Percentiles rank a stretch among this genome's conserved stretches.
Evolutionary conservation across 352 stramenopile genomes (phyloP).

Genomic region (Globisporangium camurandrum): DNA sequence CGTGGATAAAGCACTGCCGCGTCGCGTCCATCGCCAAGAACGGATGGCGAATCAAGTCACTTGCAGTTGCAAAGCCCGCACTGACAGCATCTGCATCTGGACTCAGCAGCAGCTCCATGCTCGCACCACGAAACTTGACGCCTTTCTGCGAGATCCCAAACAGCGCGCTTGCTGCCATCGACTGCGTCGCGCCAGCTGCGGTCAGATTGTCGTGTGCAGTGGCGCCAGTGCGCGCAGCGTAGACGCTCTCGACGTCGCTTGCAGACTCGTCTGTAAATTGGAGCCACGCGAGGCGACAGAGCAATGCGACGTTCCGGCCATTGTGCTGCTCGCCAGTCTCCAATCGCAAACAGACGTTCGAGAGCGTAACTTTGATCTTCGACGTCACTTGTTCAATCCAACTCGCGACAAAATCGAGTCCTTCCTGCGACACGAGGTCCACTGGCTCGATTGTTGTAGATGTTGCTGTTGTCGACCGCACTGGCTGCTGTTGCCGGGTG

Average conservation of each 20-base stretch:
- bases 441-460: slow-evolving; percentile 43
- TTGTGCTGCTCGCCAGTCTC: slow-evolving; percentile 60
- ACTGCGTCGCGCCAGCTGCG: slow-evolving; percentile 34
- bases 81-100: slow-evolving; percentile 33
- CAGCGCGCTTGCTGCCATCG: slow-evolving; percentile 71
- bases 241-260: slow-evolving; percentile 66
- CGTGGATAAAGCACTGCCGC: slow-evolving; percentile 72
- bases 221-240: slow-evolving; percentile 31
- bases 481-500: slow-evolving; percentile 7
- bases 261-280: slow-evolving; percentile 83
- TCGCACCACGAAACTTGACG: slow-evolving; percentile 77
- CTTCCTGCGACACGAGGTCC: slow-evolving; percentile 83
- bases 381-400: slow-evolving; percentile 88
- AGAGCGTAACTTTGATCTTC: slow-evolving; percentile 86
- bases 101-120: slow-evolving; percentile 71
- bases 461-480: too few relatives aligned
- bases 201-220: slow-evolving; percentile 25
- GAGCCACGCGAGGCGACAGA: slow-evolving; percentile 71
- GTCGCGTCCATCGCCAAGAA: slow-evolving; percentile 62
- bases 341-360: slow-evolving; percentile 75
- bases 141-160: slow-evolving; percentile 84
- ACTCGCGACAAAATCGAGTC: slow-evolving; percentile 83
- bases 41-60: slow-evolving; percentile 42
- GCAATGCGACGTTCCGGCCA: slow-evolving; percentile 54
- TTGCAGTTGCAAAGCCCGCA: slow-evolving; percentile 19